Evolutionary conservation across 2,329 filamentous ascomycete genomes (phyloP).

Genomic region (Dactylonectria macrodidyma): DNA sequence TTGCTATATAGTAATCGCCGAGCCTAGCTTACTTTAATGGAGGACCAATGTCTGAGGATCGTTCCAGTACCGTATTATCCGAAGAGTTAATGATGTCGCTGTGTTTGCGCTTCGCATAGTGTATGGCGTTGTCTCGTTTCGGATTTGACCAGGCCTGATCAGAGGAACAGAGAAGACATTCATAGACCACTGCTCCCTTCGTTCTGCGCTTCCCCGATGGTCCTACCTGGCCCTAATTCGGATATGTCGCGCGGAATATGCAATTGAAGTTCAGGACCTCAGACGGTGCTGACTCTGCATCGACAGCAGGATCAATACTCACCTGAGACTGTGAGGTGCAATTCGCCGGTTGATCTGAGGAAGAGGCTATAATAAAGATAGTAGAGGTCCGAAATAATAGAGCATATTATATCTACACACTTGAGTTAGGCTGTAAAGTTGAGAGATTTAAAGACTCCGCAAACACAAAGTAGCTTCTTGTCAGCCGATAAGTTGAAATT

Average conservation of each 20-base stretch:
- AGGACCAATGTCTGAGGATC: conserved; percentile 11
- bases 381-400: conserved; percentile 8
- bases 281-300: conserved; percentile 10
- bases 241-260: conserved; percentile 17
- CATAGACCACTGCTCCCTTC: conserved; percentile 12
- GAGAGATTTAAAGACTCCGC: not conserved
- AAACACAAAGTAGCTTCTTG: too few species aligned
- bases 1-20: conserved; percentile 14
- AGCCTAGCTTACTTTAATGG: conserved; percentile 17
- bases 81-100: conserved; percentile 5
- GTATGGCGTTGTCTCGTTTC: conserved; percentile 13
- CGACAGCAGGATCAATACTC: conserved; percentile 13
- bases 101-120: too few species aligned
- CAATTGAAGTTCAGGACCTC: conserved; percentile 13
- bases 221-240: conserved; percentile 3
- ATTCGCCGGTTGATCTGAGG: not conserved
- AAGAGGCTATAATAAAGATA: not conserved
- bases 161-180: conserved; percentile 12
- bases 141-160: conserved; percentile 6
- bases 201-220: conserved; percentile 15
- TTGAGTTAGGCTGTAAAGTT: conserved; percentile 4
- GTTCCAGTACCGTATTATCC: conserved; percentile 9
- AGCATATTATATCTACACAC: conserved; percentile 12
- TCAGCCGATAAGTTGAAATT: too few species aligned
- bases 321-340: conserved; percentile 12